A percentile compares a stretch with the other conserved stretches of the same genome.
Conservation (phyloP, 106 monocot genomes). For the Dendrobium catenatum region DNA sequence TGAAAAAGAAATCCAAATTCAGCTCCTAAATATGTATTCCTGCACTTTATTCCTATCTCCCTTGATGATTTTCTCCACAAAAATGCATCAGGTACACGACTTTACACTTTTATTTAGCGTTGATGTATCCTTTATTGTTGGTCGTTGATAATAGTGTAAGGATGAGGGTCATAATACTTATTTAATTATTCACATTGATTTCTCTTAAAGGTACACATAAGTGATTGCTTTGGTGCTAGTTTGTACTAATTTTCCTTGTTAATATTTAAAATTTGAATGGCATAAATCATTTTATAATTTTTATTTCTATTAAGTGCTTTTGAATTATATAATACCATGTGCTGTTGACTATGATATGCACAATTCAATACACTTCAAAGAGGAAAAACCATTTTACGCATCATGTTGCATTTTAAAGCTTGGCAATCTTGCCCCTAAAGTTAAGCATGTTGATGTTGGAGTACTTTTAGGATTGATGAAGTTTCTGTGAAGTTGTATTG, state of each 20-base stretch:
- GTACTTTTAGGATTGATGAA: not conserved
- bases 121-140: not conserved
- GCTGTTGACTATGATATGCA: not conserved
- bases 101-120: too few relatives aligned
- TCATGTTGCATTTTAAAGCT: not conserved
- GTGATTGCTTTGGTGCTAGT: not conserved
- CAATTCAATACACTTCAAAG: not conserved
- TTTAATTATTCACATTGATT: not conserved
- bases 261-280: not conserved
- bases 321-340: not conserved
- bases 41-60: too few relatives aligned
- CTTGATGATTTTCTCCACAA: too few relatives aligned
- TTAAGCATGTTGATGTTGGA: not conserved
- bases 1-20: too few relatives aligned
- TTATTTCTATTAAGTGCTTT: not conserved
- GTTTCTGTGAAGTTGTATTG: not conserved
- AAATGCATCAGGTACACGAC: too few relatives aligned
- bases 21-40: too few relatives aligned
- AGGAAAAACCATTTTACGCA: too few relatives aligned
- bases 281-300: not conserved
- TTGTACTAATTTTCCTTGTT: not conserved
- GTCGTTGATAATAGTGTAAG: not conserved
- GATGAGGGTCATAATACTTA: not conserved
- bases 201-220: not conserved
- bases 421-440: not conserved